Evolutionary conservation across 768 basidiomycete genomes (phyloP), one percentile per base, ranked within the genome.

Genomic region (Leccinum imitatum): DNA sequence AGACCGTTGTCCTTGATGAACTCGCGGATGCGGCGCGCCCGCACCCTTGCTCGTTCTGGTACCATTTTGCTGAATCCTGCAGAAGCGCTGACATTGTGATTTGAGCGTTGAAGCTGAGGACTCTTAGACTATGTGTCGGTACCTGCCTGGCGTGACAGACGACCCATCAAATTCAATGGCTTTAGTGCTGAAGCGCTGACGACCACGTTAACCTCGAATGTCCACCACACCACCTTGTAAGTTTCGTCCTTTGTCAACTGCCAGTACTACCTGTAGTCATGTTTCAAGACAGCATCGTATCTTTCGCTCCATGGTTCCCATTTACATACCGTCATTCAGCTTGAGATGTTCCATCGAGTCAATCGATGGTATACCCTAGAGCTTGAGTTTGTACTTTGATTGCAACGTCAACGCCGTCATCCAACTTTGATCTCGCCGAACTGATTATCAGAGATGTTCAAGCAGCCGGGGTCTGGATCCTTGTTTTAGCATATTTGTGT

Each of bases 21-120:
- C 62, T 82, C 80, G 58, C 74, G 74, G 67, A 91, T 84, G 27
- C 27, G 30, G 86, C 87, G 25, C 76, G 71, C 5, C 88, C 87
- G 58, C 82, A 84, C 62, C 87, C 83, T 51, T 71, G 74, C 69
- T 91, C 89, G 73, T 90, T 89, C 68, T 50, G 1, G 33, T 58
- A 61, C 62, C 56, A 50, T 7, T 64, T 55, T n/a, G 59, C 53
- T 0, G 60, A 60, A 25, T 56, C 58, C 62, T 61, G 52, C 5
- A 2, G n/a, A 21, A 35, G 46, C 10, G 9, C 2, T 54, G 11
- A 46, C n/a, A 17, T 30, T n/a, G 57, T 0, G n/a, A 19, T 44
- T 44, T 19, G 44, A 19, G 7, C 13, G 8, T 39, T 9, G 17
- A 8, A 8, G 15, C 27, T 30, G 27, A 37, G 8, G 35, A 1